Evolutionary conservation across 192 early-diverging fungal species (phyloP).

Genomic region (Backusella parvicylindrica): DNA sequence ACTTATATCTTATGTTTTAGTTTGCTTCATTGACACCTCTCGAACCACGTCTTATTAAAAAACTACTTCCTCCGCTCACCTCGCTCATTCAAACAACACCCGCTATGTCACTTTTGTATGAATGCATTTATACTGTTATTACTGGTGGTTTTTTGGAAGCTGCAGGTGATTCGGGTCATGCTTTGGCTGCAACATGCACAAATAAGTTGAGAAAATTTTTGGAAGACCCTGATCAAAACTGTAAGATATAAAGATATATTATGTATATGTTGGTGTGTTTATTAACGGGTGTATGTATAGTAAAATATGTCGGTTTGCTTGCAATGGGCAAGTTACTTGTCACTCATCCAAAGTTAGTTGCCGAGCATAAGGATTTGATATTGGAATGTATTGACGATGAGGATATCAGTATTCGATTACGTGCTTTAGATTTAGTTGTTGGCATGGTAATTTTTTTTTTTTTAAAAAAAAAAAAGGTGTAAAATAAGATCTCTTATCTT

Average conservation of each 20-base stretch:
- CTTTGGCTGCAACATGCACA: conserved; percentile 80
- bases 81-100: conserved; percentile 81
- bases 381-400: conserved; percentile 88
- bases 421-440: conserved; percentile 82
- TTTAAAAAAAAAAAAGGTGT: background rate
- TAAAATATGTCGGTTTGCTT: conserved; percentile 90
- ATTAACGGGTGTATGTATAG: conserved; percentile 46
- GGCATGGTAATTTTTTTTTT: too few species aligned
- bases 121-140: conserved; percentile 94
- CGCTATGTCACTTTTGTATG: conserved; percentile 97
- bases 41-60: conserved; percentile 91
- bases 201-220: conserved; percentile 79
- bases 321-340: conserved; percentile 80
- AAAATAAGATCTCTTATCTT: background rate
- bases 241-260: conserved; percentile 46
- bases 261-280: too few species aligned
- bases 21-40: conserved; percentile 89
- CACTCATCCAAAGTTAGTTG: conserved; percentile 80
- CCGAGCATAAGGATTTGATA: conserved; percentile 79
- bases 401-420: conserved; percentile 87
- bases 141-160: conserved; percentile 82
- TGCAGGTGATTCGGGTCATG: conserved; percentile 44
- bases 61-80: conserved; percentile 80
- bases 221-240: conserved; percentile 88
- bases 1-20: conserved; percentile 31